A percentile compares a stretch with the other conserved stretches of the same genome.
Conservation (phyloP, 2,329 filamentous ascomycete species). For the Dothistroma septosporum region DNA sequence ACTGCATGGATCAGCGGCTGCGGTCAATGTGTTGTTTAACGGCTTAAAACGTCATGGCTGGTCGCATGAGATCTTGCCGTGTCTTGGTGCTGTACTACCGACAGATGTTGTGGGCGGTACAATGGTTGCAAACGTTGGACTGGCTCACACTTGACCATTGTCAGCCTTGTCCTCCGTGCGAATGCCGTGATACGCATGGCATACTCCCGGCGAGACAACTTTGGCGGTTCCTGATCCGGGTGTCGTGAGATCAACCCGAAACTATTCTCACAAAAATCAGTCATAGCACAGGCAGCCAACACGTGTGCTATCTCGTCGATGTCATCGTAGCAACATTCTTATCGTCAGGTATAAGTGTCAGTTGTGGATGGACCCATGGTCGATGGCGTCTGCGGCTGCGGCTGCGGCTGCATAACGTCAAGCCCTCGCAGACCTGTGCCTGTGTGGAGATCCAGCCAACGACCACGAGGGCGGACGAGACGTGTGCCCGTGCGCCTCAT, state of each 20-base stretch:
- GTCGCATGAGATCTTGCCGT: background rate
- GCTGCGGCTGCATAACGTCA: background rate
- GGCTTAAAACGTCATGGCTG: background rate
- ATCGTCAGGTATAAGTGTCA: background rate
- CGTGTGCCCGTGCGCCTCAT: background rate
- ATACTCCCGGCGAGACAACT: too few species aligned
- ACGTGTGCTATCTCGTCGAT: background rate
- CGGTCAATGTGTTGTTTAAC: background rate
- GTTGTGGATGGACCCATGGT: background rate
- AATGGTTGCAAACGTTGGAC: background rate
- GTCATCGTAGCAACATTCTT: background rate
- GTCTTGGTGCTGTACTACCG: background rate
- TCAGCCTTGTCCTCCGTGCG: too few species aligned
- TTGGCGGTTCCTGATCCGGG: too few species aligned
- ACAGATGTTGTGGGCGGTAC: background rate
- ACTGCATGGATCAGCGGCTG: background rate
- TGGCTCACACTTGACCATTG: too few species aligned
- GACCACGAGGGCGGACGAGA: background rate
- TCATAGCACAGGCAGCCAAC: background rate
- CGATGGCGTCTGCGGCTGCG: background rate
- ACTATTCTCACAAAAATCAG: too few species aligned
- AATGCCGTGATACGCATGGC: too few species aligned
- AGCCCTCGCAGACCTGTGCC: background rate
- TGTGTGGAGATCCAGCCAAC: background rate
- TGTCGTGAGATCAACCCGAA: too few species aligned